Evolutionary conservation across 306 rosid genomes (phyloP), one percentile per base, ranked within the genome.

Genomic region (Corylus avellana): DNA sequence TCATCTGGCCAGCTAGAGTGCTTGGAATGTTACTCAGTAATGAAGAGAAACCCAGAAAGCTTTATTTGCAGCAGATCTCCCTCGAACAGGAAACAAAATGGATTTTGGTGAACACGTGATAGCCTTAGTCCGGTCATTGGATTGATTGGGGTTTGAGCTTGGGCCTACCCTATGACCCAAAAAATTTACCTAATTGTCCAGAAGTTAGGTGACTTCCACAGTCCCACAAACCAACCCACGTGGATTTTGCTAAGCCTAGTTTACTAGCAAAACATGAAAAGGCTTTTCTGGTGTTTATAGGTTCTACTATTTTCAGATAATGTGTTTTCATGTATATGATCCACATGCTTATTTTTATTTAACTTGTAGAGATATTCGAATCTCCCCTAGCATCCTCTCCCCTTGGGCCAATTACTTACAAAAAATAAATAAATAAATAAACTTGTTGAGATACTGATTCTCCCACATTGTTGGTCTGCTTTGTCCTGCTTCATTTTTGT

Each of bases 11-110:
- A 79, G 88, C 86, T 82, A 77, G 83, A 64, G 88, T 69, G 84
- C 84, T 84, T 90, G 93, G 90, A 82, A 86, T 62, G 86, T 90
- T 85, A 87, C 84, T 82, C 70, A 88, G 86, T 77, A 74, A 72
- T 67, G 79, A 76, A 81, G 81, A 77, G 67, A 74, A 84, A 84
- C 75, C 37, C 59, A 66, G 56, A 72, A 17, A 78, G 73, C 76
- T 77, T 85, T 79, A 77, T 72, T 73, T 66, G 80, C 79, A 47
- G 51, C 57, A 72, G 54, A 82, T 78, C 83, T 78, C 76, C 64
- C 69, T 8, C 42, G 84, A 79, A 63, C 75, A 63, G 48, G 64
- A 61, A 44, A 75, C 25, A 22, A 73, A 76, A 70, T 67, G 74
- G 82, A 48, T 37, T 73, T 64, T 81, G 80, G 70, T 81, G 85